Evolutionary conservation across 495 filamentous ascomycete species (phyloP), one percentile per base, ranked within the genome.

Genomic region (Terfezia boudieri): DNA sequence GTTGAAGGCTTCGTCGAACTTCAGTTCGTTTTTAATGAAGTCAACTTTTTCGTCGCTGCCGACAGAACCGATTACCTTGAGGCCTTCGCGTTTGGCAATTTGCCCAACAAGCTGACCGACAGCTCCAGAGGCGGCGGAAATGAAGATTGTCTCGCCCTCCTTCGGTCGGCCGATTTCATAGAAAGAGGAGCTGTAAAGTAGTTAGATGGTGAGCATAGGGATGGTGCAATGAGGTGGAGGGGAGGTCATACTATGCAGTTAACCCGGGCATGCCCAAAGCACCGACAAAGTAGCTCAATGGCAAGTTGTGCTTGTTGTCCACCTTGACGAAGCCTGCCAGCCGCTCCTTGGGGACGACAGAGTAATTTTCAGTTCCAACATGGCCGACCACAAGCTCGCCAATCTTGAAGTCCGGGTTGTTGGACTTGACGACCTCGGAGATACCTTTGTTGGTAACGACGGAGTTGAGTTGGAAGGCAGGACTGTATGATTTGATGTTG

Each of bases 111-210:
- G 61, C 68, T 84, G 78, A 7, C 86, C 86, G 12, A 94, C 86
- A 1, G 86, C 86, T 37, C 86, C 86, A 14, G 79, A 81, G 1
- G 86, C 86, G 11, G 83, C 77, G 50, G 77, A 83, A 59, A 94
- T 75, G 64, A 89, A 88, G 61, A 94, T 84, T 6, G 84, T 89
- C 72, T 92, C 84, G 35, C 86, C 86, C 70, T 82, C 82, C 71
- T 84, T 81, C 36, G 86, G 86, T 73, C 82, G 70, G 1, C 84
- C 86, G 53, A 94, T 89, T 61, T 82, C 79, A 64, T 88, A 80
- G 58, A 89, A 75, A 0, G 79, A 81, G 4, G 77, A 79, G 70
- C 20, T 20, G 20, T 20, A 20, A 20, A 20, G 20, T 20, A 20
- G 37, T 16, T 6, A 23, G 8, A 23, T 35, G 16, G 10, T 11